Evolutionary conservation across 495 filamentous ascomycete genomes (phyloP).

Genomic region (Sordaria brevicollis): DNA sequence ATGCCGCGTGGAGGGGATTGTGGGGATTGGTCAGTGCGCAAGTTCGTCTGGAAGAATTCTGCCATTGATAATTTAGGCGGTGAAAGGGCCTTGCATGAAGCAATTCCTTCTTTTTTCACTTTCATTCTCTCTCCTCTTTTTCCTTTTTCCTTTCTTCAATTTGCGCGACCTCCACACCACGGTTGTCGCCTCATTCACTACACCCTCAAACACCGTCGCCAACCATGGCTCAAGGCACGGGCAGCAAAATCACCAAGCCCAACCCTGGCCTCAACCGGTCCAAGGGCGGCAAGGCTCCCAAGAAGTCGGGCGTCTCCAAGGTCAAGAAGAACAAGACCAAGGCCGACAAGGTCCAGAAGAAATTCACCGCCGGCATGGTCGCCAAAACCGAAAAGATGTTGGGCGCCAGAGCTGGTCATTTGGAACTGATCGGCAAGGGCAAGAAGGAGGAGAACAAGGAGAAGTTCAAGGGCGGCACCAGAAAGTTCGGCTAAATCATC

Average conservation of each 20-base stretch:
- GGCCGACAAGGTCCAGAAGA: slow-evolving; percentile 33
- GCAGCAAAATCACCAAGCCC: slow-evolving; percentile 25
- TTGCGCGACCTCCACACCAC: not conserved
- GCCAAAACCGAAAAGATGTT: slow-evolving; percentile 36
- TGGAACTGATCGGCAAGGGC: slow-evolving; percentile 40
- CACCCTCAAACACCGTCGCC: not conserved
- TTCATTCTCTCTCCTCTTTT: not conserved
- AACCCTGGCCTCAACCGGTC: slow-evolving; percentile 19
- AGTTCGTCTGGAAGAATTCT: not conserved
- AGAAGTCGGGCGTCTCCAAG: slow-evolving; percentile 22
- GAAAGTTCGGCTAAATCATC: slow-evolving; percentile 37
- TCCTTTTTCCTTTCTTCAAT: not conserved
- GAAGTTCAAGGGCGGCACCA: slow-evolving; percentile 28
- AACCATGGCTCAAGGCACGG: slow-evolving; percentile 36
- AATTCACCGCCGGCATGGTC: slow-evolving; percentile 31
- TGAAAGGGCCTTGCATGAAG: not conserved
- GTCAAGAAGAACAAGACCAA: slow-evolving; percentile 29
- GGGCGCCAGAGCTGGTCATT: slow-evolving; percentile 35
- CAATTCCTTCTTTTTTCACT: not conserved
- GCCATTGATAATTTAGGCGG: not conserved
- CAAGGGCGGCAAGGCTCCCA: slow-evolving; percentile 12
- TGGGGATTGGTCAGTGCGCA: not conserved
- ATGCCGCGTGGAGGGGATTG: not conserved
- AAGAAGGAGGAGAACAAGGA: slow-evolving; percentile 25
- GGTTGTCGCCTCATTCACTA: not conserved